Percentiles rank a stretch among this genome's conserved stretches.
Conservation (phyloP, 2,329 filamentous ascomycete species). For the Lecanicillium sp. region DNA sequence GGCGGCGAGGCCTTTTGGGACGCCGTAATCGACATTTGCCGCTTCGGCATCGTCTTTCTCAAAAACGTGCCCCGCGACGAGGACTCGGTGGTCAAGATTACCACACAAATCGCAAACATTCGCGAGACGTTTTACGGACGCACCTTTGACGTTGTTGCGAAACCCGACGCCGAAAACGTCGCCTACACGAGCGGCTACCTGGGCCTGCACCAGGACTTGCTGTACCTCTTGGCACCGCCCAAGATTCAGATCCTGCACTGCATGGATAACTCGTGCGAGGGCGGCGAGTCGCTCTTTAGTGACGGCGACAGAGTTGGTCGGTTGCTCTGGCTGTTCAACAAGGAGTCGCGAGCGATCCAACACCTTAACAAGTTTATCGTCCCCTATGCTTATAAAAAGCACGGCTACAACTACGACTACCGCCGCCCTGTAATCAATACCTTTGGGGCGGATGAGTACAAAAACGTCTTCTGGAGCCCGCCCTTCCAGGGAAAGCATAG, state of each 20-base stretch:
- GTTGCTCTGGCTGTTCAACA: constrained; percentile 21
- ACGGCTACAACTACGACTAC: constrained; percentile 54
- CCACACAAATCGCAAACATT: constrained; percentile 64
- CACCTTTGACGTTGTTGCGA: constrained; percentile 82
- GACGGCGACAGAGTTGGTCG: constrained; percentile 58
- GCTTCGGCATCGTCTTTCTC: constrained; percentile 69
- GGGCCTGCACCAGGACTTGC: constrained; percentile 85
- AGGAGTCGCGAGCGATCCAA: background rate
- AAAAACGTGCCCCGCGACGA: constrained; percentile 63
- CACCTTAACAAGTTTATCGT: constrained; percentile 36
- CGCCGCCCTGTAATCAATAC: constrained; percentile 44
- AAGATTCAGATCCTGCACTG: constrained; percentile 85
- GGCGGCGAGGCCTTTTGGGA: constrained; percentile 46
- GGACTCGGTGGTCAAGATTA: constrained; percentile 58
- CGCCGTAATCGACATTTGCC: constrained; percentile 53
- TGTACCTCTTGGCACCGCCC: constrained; percentile 76
- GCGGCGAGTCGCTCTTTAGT: constrained; percentile 80
- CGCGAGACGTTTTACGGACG: constrained; percentile 85
- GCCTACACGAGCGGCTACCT: constrained; percentile 79
- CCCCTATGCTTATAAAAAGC: constrained; percentile 62
- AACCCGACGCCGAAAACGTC: constrained; percentile 80
- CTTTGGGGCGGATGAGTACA: constrained; percentile 13
- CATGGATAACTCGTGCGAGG: constrained; percentile 67
- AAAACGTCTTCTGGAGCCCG: constrained; percentile 55
- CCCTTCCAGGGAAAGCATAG: constrained; percentile 59